A percentile compares a stretch with the other conserved stretches of the same genome.
phyloP scores from a whole-genome alignment of 805 yeast genomes.

The Candida hungchunana region DNA sequence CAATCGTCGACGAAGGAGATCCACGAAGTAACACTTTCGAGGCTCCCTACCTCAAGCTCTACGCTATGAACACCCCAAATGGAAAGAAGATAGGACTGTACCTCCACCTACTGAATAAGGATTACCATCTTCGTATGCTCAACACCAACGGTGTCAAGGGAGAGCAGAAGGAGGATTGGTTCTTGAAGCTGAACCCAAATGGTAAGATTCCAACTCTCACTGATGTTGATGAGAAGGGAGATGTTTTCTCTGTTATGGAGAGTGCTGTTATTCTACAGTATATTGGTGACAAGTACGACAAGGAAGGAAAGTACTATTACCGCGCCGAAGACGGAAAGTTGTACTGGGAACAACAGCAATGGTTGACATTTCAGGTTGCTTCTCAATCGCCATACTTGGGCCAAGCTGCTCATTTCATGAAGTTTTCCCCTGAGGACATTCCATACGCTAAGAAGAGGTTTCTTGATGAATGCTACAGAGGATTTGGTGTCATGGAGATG shows the following conservation, averaged over 20 bases:
- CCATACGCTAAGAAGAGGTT: constrained; percentile 53
- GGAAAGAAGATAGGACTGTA: constrained; percentile 36
- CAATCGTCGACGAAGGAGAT: constrained; percentile 25
- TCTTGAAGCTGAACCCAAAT: constrained; percentile 51
- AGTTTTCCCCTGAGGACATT: constrained; percentile 45
- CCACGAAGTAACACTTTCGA: constrained; percentile 27
- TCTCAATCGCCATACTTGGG: constrained; percentile 63
- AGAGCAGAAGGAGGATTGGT: constrained; percentile 56
- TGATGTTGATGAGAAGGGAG: constrained; percentile 36
- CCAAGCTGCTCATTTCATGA: constrained; percentile 47
- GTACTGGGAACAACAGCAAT: constrained; percentile 51
- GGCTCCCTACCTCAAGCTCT: constrained; percentile 42
- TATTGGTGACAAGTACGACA: constrained; percentile 57
- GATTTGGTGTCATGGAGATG: constrained; percentile 50
- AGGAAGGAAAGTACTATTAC: constrained; percentile 39
- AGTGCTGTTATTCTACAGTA: constrained; percentile 59
- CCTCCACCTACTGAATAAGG: constrained; percentile 30
- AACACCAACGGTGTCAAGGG: constrained; percentile 37
- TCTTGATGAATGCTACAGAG: constrained; percentile 45
- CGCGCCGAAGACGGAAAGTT: constrained; percentile 30
- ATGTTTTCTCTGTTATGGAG: constrained; percentile 45
- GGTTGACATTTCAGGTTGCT: constrained; percentile 55
- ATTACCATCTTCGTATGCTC: constrained; percentile 34
- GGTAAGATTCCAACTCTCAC: constrained; percentile 59
- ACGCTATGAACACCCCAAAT: constrained; percentile 39